A percentile compares a stretch with the other conserved stretches of the same genome.
phyloP scores from a whole-genome alignment of 192 early-diverging fungal genomes.

The Coemansia guatemalensis region DNA sequence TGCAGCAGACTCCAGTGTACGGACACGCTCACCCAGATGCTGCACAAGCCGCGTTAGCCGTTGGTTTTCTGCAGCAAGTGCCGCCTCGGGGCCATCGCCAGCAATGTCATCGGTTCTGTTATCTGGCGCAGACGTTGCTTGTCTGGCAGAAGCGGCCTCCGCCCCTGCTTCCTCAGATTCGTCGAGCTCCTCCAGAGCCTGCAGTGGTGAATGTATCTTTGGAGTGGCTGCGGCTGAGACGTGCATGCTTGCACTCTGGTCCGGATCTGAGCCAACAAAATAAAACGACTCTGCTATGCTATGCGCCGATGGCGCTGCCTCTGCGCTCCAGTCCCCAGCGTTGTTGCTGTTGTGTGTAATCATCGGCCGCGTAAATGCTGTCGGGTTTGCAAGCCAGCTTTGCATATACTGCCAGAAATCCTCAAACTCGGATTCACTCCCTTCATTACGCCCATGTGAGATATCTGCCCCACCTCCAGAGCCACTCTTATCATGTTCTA shows the following conservation, averaged over 20 bases:
- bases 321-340: neutral
- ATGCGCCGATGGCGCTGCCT: conserved; percentile 10
- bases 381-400: conserved; percentile 48
- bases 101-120: neutral
- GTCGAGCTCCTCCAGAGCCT: conserved; percentile 20
- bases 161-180: conserved; percentile 10
- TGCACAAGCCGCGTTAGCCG: conserved; percentile 20
- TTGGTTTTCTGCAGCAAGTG: conserved; percentile 32
- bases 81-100: neutral
- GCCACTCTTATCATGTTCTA: neutral
- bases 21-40: conserved; percentile 35
- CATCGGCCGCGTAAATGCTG: conserved; percentile 39
- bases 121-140: neutral
- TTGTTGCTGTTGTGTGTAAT: conserved; percentile 3
- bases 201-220: conserved; percentile 20
- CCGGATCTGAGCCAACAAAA: conserved; percentile 39
- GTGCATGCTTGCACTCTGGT: conserved; percentile 40
- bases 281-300: conserved; percentile 54
- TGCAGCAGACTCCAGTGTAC: conserved; percentile 45
- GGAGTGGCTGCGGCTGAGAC: conserved; percentile 12
- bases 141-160: neutral
- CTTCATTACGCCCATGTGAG: conserved; percentile 2
- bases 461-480: neutral
- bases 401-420: conserved; percentile 56
- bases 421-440: conserved; percentile 46